phyloP scores from a whole-genome alignment of 306 rosid species.

The Dicorynia guianensis region DNA sequence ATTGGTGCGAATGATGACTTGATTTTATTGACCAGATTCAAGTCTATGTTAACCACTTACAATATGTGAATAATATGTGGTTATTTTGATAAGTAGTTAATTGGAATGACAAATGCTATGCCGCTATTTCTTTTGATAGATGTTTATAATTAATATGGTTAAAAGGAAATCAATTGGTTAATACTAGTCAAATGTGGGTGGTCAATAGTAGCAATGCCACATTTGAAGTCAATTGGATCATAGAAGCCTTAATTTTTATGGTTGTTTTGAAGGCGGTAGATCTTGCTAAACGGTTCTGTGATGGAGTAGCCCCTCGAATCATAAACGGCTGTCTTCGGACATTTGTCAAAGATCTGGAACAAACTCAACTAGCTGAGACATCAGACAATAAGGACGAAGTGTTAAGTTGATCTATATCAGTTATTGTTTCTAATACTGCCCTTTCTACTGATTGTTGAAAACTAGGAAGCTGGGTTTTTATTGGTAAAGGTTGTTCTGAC shows the following conservation, averaged over 20 bases:
- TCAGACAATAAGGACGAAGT: background rate
- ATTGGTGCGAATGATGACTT: too few species aligned
- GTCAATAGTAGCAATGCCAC: too few species aligned
- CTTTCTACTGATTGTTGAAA: slow-evolving; percentile 25
- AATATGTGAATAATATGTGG: too few species aligned
- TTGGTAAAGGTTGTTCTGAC: slow-evolving; percentile 23
- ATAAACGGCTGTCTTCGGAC: slow-evolving; percentile 93
- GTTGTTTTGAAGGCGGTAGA: slow-evolving; percentile 80
- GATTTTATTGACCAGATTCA: too few species aligned
- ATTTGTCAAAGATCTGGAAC: slow-evolving; percentile 59
- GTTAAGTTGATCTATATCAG: background rate
- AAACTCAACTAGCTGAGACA: slow-evolving; percentile 9
- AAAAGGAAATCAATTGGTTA: too few species aligned
- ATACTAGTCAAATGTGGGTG: too few species aligned
- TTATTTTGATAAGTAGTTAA: too few species aligned
- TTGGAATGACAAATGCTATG: too few species aligned
- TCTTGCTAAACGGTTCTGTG: slow-evolving; percentile 94
- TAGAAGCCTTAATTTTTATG: slow-evolving; percentile 2
- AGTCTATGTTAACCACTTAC: too few species aligned
- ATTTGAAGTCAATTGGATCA: too few species aligned
- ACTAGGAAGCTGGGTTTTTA: background rate
- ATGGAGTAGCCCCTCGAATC: slow-evolving; percentile 91
- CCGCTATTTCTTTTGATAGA: too few species aligned
- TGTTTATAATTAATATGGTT: too few species aligned
- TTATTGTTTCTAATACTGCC: slow-evolving; percentile 1